Conservation (phyloP, 179 eudicot species). For the Heliamphora pulchella region DNA sequence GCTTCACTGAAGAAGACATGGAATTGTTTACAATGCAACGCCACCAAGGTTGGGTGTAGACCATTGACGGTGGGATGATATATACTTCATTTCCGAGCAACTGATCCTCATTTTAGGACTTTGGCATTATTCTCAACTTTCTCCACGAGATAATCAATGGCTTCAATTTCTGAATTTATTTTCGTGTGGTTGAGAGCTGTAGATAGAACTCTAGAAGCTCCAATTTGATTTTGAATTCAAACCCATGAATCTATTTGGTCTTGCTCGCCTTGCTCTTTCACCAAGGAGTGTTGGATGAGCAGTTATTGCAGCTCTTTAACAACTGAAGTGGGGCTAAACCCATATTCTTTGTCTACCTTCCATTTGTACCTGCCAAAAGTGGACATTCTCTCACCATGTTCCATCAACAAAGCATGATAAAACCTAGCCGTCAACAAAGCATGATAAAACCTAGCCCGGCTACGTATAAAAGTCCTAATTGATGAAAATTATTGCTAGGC, state of each 20-base stretch:
- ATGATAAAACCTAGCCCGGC: too few relatives aligned
- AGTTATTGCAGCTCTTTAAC: too few relatives aligned
- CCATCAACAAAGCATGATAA: too few relatives aligned
- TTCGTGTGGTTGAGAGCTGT: conserved; percentile 10
- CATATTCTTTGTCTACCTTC: too few relatives aligned
- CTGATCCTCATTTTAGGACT: conserved; percentile 21
- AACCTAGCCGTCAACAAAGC: too few relatives aligned
- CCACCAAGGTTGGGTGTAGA: conserved; percentile 47
- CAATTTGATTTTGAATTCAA: conserved; percentile 19
- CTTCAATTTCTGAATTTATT: background rate
- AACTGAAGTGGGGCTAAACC: too few relatives aligned
- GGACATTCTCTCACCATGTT: too few relatives aligned
- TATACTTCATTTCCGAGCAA: conserved; percentile 19
- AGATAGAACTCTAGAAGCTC: conserved; percentile 14
- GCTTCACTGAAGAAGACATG: conserved; percentile 24
- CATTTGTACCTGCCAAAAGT: too few relatives aligned
- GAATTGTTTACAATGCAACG: conserved; percentile 25
- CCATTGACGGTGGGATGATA: conserved; percentile 18
- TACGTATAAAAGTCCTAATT: too few relatives aligned
- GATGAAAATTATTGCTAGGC: too few relatives aligned
- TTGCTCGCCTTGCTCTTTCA: too few relatives aligned
- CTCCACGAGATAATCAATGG: background rate
- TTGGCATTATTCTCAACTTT: conserved; percentile 30
- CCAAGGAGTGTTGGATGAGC: too few relatives aligned
- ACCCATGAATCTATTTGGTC: conserved; percentile 25